Conservation (phyloP, 805 yeast species). For the Hemisphaericaspora nanyangensis region DNA sequence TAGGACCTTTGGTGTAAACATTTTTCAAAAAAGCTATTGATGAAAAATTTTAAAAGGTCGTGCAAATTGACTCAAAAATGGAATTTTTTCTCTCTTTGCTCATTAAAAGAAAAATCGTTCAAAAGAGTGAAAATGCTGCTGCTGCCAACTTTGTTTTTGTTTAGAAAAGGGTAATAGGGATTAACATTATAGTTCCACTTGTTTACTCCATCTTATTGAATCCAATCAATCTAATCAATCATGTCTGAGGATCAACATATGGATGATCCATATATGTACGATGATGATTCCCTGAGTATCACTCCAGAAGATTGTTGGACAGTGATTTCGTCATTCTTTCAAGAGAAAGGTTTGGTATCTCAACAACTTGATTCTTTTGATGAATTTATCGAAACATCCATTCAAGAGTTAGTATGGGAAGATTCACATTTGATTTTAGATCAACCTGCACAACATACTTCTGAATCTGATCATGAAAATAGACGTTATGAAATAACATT, state of each 20-base stretch:
- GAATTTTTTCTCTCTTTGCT: not conserved
- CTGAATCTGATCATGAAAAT: conserved; percentile 84
- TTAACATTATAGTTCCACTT: not conserved
- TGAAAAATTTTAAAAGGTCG: not conserved
- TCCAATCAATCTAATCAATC: not conserved
- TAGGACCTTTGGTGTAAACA: no score
- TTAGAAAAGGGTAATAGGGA: no score
- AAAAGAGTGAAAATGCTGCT: no score
- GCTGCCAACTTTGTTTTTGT: no score
- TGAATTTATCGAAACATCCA: conserved; percentile 93
- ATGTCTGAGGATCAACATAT: conserved; percentile 15
- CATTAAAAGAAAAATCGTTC: not conserved
- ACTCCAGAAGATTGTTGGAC: conserved; percentile 99
- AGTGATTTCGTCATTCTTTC: conserved; percentile 92
- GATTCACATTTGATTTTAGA: conserved; percentile 91
- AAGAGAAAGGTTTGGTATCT: conserved; percentile 93
- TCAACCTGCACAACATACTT: conserved; percentile 96
- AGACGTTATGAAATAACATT: conserved; percentile 95
- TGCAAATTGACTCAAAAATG: not conserved
- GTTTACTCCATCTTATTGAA: not conserved
- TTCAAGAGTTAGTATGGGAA: conserved; percentile 95
- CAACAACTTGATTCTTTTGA: conserved; percentile 98
- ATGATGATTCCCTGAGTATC: conserved; percentile 60
- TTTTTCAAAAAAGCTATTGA: not conserved
- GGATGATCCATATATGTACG: conserved; percentile 69